Conservation (phyloP, 345 rosid genomes). For the Cardiospermum halicacabum region DNA sequence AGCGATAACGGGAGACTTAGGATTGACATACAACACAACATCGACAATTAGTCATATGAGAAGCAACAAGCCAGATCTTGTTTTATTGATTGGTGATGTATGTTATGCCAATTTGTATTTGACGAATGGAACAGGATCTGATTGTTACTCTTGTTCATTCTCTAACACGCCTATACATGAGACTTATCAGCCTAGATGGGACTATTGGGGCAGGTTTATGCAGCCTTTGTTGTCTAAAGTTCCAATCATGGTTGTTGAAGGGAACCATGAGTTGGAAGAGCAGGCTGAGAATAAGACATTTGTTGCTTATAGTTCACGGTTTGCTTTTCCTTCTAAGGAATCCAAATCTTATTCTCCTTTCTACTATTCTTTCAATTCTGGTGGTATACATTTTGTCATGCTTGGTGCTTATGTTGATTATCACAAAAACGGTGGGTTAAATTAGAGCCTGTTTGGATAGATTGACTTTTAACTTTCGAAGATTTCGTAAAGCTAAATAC, state of each 20-base stretch:
- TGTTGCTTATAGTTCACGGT: slow-evolving; percentile 67
- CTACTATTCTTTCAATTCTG: slow-evolving; percentile 81
- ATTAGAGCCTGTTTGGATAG: too few species aligned
- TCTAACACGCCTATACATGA: slow-evolving; percentile 57
- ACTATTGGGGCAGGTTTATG: slow-evolving; percentile 91
- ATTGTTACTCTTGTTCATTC: slow-evolving; percentile 67
- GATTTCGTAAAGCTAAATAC: too few species aligned
- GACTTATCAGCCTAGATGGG: slow-evolving; percentile 92
- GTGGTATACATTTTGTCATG: slow-evolving; percentile 79
- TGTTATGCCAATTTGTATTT: slow-evolving; percentile 70
- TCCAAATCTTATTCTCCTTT: slow-evolving; percentile 56
- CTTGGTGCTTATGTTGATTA: slow-evolving; percentile 51
- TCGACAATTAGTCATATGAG: slow-evolving; percentile 55
- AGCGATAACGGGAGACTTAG: slow-evolving; percentile 71
- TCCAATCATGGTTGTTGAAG: slow-evolving; percentile 76
- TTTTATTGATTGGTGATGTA: slow-evolving; percentile 67
- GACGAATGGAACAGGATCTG: slow-evolving; percentile 72
- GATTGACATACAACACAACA: slow-evolving; percentile 79
- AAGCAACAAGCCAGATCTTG: slow-evolving; percentile 61
- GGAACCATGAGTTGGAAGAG: slow-evolving; percentile 67
- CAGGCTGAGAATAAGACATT: slow-evolving; percentile 56
- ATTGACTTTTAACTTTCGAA: too few species aligned
- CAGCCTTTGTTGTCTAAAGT: slow-evolving; percentile 61
- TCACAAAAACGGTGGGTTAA: slow-evolving; percentile 58
- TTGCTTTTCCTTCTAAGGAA: slow-evolving; percentile 63